Evolutionary conservation across 371 early-diverging fungal genomes (phyloP).

Genomic region (Capillidium rhysosporum): DNA sequence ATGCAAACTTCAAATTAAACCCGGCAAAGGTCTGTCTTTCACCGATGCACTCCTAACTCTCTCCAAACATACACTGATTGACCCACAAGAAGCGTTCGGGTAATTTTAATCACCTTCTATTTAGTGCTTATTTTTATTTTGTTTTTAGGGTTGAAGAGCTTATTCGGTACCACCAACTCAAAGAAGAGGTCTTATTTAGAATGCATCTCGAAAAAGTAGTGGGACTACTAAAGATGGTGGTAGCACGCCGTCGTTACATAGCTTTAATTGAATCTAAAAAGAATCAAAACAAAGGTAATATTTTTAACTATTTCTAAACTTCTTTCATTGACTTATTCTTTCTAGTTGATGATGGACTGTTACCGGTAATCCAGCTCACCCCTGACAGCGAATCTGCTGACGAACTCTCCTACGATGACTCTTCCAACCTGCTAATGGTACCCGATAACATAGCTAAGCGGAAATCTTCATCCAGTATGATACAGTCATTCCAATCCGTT

Average conservation of each 20-base stretch:
- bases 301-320: not conserved
- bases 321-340: not conserved
- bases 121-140: too few relatives aligned
- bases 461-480: not conserved
- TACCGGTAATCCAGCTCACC: not conserved
- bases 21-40: conserved; percentile 5
- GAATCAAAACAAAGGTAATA: not conserved
- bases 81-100: not conserved
- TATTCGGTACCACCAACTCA: not conserved
- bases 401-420: not conserved
- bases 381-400: not conserved
- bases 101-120: too few relatives aligned
- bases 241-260: not conserved
- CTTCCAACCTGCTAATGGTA: not conserved
- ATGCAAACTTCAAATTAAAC: conserved; percentile 12
- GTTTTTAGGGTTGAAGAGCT: not conserved
- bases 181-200: not conserved
- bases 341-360: not conserved
- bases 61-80: not conserved
- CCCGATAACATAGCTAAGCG: not conserved
- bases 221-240: conserved; percentile 1
- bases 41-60: not conserved
- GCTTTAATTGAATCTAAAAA: not conserved
- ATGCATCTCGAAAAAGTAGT: conserved; percentile 2
- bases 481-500: too few relatives aligned